Evolutionary conservation across 1,139 yeast genomes (phyloP).

Genomic region (Magnusiomyces suaveolens): DNA sequence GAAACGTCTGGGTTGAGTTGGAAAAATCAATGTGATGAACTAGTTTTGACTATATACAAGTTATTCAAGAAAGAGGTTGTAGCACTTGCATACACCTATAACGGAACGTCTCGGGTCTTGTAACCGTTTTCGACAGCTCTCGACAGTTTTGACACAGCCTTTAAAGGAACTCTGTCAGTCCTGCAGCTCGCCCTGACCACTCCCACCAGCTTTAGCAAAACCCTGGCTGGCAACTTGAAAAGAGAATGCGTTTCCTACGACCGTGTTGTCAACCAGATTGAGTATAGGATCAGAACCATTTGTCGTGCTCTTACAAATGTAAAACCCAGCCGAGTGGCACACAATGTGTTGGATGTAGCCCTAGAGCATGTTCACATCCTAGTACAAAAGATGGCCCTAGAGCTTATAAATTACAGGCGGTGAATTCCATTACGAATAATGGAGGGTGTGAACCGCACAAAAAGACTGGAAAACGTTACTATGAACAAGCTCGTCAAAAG

Average conservation of each 20-base stretch:
- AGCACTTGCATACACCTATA: conserved; percentile 53
- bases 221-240: conserved; percentile 41
- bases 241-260: conserved; percentile 39
- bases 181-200: too few species aligned
- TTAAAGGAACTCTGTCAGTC: too few species aligned
- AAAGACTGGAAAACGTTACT: not conserved
- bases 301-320: conserved; percentile 57
- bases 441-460: conserved; percentile 11
- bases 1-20: conserved; percentile 76
- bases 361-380: conserved; percentile 68
- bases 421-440: conserved; percentile 80
- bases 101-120: conserved; percentile 39
- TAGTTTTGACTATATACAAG: conserved; percentile 62
- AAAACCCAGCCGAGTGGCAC: conserved; percentile 69
- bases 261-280: conserved; percentile 35
- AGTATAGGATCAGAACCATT: conserved; percentile 58
- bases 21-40: conserved; percentile 44
- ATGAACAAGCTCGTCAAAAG: conserved; percentile 5
- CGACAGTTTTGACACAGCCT: too few species aligned
- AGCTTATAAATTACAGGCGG: conserved; percentile 54
- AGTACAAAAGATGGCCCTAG: conserved; percentile 73
- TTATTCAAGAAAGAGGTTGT: conserved; percentile 49
- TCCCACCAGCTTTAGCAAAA: conserved; percentile 45
- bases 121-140: conserved; percentile 37
- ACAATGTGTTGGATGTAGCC: conserved; percentile 72